Conservation (phyloP, 345 rosid species). For the Eucalyptus decipiens region DNA sequence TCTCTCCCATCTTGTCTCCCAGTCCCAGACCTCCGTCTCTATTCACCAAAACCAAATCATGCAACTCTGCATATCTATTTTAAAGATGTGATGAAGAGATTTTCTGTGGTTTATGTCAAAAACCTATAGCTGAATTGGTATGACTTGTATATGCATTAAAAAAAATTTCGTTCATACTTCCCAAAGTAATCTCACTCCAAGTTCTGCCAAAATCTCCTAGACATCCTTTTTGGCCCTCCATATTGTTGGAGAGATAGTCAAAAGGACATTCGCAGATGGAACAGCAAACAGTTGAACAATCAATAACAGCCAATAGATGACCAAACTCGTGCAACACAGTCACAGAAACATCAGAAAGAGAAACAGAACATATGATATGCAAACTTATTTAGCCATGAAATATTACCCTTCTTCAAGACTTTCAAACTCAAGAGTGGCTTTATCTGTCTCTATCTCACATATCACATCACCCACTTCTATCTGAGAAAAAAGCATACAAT, state of each 20-base stretch:
- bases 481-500: constrained; percentile 32
- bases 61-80: neutral
- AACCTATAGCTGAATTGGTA: neutral
- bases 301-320: neutral
- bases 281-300: neutral
- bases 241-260: neutral
- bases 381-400: neutral
- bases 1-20: neutral
- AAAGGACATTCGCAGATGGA: neutral
- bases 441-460: constrained; percentile 98
- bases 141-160: neutral
- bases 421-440: constrained; percentile 96
- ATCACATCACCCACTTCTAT: constrained; percentile 94
- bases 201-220: neutral
- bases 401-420: constrained; percentile 91
- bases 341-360: neutral
- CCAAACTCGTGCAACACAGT: neutral
- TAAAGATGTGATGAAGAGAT: neutral
- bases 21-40: neutral
- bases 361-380: neutral
- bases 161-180: neutral
- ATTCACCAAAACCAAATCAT: neutral
- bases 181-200: neutral
- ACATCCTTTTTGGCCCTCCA: neutral
- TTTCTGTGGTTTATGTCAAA: neutral